These are phyloP conservation scores for Takakia lepidozioides DNA, from an alignment of 225 moss, liverwort and hornwort species.

Conservation along the genomic window DNA sequence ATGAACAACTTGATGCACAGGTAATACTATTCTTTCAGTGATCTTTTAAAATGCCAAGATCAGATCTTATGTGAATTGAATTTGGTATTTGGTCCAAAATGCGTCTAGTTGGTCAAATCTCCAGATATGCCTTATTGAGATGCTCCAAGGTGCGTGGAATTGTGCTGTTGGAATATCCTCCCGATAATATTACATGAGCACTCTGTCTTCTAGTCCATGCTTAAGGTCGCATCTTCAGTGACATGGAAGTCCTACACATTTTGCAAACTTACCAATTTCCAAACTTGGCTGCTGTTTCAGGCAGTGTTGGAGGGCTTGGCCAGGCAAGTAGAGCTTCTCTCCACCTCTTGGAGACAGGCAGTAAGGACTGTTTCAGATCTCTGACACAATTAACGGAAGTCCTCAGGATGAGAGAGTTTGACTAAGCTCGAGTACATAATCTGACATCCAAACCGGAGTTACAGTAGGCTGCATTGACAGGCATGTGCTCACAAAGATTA, in stretches of 20 bases:
- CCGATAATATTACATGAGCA: no score
- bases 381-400: constrained; percentile 58
- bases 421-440: no score
- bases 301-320: constrained; percentile 64
- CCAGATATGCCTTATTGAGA: not conserved
- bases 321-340: constrained; percentile 68
- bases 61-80: not conserved
- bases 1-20: constrained; percentile 37
- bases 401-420: no score
- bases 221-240: not conserved
- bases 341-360: constrained; percentile 65
- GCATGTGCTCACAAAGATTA: no score
- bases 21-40: constrained; percentile 17
- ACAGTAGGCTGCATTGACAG: no score
- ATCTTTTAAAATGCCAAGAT: constrained; percentile 2
- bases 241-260: not conserved
- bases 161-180: no score
- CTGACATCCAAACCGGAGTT: no score
- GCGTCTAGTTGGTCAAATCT: no score
- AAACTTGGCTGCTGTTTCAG: constrained; percentile 20
- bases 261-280: not conserved
- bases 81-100: no score
- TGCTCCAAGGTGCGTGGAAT: no score
- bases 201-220: no score
- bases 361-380: constrained; percentile 96